phyloP scores from a whole-genome alignment of 106 monocot species.

The Acorus gramineus region DNA sequence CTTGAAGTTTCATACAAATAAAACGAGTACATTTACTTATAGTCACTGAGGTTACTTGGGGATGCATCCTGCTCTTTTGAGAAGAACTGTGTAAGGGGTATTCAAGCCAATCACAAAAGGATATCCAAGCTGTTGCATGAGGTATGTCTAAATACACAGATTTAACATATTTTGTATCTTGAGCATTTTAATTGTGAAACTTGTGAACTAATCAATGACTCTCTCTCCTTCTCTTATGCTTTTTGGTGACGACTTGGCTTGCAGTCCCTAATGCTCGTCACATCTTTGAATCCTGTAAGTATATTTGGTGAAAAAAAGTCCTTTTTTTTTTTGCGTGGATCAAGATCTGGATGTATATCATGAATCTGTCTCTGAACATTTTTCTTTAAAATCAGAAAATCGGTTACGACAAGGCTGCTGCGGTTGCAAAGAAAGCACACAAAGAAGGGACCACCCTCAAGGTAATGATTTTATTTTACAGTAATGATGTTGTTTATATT shows the following conservation, averaged over 20 bases:
- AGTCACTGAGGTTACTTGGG: conserved; percentile 91
- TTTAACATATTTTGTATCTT: background rate
- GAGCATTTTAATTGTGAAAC: background rate
- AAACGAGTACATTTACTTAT: background rate
- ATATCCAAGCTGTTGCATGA: conserved; percentile 86
- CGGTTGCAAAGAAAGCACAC: conserved; percentile 99
- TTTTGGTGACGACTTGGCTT: background rate
- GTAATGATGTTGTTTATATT: too few species aligned
- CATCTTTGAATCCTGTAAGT: conserved; percentile 94
- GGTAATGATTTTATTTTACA: conserved; percentile 23
- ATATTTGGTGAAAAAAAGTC: background rate
- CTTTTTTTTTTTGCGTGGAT: background rate
- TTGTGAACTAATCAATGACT: background rate
- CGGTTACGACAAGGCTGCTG: conserved; percentile 96
- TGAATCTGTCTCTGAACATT: too few species aligned
- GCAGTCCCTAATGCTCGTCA: conserved; percentile 95
- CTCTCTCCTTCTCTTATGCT: background rate
- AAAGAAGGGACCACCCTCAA: conserved; percentile 95
- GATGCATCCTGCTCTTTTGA: conserved; percentile 91
- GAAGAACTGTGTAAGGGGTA: conserved; percentile 94
- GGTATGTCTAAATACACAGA: conserved; percentile 22
- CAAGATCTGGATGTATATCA: too few species aligned
- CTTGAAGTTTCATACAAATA: too few species aligned
- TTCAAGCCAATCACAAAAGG: conserved; percentile 77
- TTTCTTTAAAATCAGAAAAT: conserved; percentile 52